Percentiles rank a stretch among this genome's conserved stretches.
phyloP scores from a whole-genome alignment of 257 asterid genomes.

The Forsythia suspensa region DNA sequence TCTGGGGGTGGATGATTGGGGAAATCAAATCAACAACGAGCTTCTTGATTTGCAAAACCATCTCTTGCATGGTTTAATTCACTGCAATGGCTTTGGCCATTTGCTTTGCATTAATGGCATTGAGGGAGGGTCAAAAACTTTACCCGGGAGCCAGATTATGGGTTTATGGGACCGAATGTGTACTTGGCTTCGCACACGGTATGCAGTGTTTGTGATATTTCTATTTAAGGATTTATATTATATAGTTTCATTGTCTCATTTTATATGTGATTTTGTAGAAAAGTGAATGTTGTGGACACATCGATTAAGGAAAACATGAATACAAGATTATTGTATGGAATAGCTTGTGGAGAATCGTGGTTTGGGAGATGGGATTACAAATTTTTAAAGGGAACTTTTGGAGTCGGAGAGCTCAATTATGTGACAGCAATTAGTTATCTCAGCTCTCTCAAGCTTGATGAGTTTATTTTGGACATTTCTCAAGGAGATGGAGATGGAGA shows the following conservation, averaged over 20 bases:
- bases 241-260: not conserved
- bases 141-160: slow-evolving; percentile 65
- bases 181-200: slow-evolving; percentile 52
- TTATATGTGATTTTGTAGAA: slow-evolving; percentile 35
- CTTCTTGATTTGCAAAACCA: slow-evolving; percentile 59
- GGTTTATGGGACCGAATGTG: slow-evolving; percentile 92
- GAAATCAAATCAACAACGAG: slow-evolving; percentile 47
- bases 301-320: slow-evolving; percentile 72
- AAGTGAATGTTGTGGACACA: slow-evolving; percentile 73
- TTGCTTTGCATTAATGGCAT: slow-evolving; percentile 73
- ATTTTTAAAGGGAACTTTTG: slow-evolving; percentile 80
- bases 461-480: slow-evolving; percentile 42
- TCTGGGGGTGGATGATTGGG: slow-evolving; percentile 69
- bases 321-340: slow-evolving; percentile 71
- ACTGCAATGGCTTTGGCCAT: slow-evolving; percentile 84
- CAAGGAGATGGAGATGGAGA: slow-evolving; percentile 21
- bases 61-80: slow-evolving; percentile 77
- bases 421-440: slow-evolving; percentile 56
- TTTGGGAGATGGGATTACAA: slow-evolving; percentile 84
- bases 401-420: slow-evolving; percentile 64
- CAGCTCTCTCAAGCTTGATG: slow-evolving; percentile 67
- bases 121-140: slow-evolving; percentile 67
- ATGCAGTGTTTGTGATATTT: no score
- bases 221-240: slow-evolving; percentile 14
- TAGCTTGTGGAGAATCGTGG: slow-evolving; percentile 84